A percentile compares a stretch with the other conserved stretches of the same genome.
These are phyloP conservation scores for Blastobotrys americana DNA, from an alignment of 805 yeast genomes.

Conservation along the genomic window DNA sequence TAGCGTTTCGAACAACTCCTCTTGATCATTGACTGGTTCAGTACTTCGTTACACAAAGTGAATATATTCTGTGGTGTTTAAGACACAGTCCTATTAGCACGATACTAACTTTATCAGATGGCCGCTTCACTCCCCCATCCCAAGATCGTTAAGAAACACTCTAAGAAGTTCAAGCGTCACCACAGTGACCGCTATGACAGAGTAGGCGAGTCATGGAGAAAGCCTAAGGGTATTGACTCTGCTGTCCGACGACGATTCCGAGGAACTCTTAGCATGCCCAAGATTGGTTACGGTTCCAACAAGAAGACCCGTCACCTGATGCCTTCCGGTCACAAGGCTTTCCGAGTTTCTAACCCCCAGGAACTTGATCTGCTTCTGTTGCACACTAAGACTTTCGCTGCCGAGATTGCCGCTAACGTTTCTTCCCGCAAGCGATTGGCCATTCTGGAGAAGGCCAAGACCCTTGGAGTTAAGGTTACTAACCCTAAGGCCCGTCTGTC, in stretches of 20 bases:
- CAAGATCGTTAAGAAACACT: conserved; percentile 99
- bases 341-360: conserved; percentile 83
- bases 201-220: conserved; percentile 99
- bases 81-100: too few species aligned
- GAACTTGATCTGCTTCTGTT: conserved; percentile 92
- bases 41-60: too few species aligned
- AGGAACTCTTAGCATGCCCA: conserved; percentile 98
- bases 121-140: conserved; percentile 98
- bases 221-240: conserved; percentile 99
- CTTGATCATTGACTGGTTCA: too few species aligned
- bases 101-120: too few species aligned
- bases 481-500: conserved; percentile 98
- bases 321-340: conserved; percentile 98
- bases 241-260: conserved; percentile 98
- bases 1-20: too few species aligned
- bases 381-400: conserved; percentile 99
- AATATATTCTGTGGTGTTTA: too few species aligned
- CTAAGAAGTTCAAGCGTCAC: conserved; percentile 97
- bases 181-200: conserved; percentile 99
- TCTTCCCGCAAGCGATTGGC: conserved; percentile 98
- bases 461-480: conserved; percentile 97
- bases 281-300: conserved; percentile 99
- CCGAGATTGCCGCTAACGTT: conserved; percentile 98
- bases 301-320: conserved; percentile 92
- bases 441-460: conserved; percentile 94